These are phyloP conservation scores for Cystobasidium tubakii DNA, from an alignment of 768 basidiomycete genomes.

Conservation along the genomic window DNA sequence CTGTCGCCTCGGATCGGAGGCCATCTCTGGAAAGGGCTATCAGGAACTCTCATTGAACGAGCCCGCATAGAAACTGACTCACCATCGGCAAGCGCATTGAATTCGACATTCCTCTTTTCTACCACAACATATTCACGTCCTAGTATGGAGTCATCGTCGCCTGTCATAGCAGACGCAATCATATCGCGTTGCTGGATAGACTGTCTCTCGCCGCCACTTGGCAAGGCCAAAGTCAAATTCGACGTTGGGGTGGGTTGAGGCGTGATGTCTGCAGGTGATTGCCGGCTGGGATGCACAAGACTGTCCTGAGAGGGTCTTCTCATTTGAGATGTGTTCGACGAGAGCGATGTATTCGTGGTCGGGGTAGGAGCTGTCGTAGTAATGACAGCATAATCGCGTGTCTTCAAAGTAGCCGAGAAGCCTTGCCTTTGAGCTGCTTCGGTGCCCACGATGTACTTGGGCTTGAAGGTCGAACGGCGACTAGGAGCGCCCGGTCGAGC, in stretches of 20 bases:
- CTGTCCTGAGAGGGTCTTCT: background rate
- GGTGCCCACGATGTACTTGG: slow-evolving; percentile 43
- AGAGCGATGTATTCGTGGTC: background rate
- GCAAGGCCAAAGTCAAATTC: slow-evolving; percentile 6
- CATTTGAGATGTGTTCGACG: background rate
- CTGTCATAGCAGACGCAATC: slow-evolving; percentile 16
- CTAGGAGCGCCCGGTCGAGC: slow-evolving; percentile 1
- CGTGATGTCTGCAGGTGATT: background rate
- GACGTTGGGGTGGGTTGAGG: background rate
- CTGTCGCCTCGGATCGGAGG: slow-evolving; percentile 49
- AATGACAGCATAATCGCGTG: slow-evolving; percentile 23
- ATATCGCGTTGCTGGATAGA: slow-evolving; percentile 4
- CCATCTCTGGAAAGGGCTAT: slow-evolving; percentile 48
- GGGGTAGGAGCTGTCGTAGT: slow-evolving; percentile 7
- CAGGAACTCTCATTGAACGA: background rate
- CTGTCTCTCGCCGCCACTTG: background rate
- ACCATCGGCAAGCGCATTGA: slow-evolving; percentile 88
- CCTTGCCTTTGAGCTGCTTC: background rate
- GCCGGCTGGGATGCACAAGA: background rate
- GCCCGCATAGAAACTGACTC: slow-evolving; percentile 44
- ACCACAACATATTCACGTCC: slow-evolving; percentile 81
- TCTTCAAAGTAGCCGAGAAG: slow-evolving; percentile 11
- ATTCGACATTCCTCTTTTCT: slow-evolving; percentile 84
- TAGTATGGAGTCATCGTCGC: slow-evolving; percentile 52
- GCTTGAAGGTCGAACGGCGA: slow-evolving; percentile 38